These are phyloP conservation scores for Coemansia javaensis DNA, from an alignment of 192 early-diverging fungal species.

Conservation along the genomic window DNA sequence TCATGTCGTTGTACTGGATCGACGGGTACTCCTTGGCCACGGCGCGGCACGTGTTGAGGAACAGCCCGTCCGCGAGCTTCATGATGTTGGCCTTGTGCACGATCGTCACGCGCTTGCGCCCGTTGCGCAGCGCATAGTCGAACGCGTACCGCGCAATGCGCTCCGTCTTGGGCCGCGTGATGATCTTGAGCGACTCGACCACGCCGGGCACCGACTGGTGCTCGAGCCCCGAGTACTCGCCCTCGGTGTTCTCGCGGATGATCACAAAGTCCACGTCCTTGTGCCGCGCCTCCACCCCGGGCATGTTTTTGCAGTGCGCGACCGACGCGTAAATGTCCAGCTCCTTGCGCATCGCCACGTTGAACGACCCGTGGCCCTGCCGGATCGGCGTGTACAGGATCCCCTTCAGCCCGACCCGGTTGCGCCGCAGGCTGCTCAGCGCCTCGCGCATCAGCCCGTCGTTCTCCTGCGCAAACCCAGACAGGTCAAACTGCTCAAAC, in stretches of 20 bases:
- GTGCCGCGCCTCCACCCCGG: conserved; percentile 81
- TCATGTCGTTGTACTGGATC: conserved; percentile 97
- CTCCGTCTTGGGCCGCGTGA: conserved; percentile 95
- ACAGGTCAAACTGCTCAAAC: conserved; percentile 97
- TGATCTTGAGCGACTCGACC: conserved; percentile 98
- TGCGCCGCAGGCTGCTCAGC: conserved; percentile 83
- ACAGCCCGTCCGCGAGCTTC: conserved; percentile 98
- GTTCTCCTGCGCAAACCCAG: conserved; percentile 81
- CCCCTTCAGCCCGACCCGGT: conserved; percentile 98
- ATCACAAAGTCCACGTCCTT: conserved; percentile 96
- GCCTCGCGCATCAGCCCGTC: conserved; percentile 84
- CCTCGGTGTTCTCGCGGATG: conserved; percentile 99
- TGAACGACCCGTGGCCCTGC: conserved; percentile 89
- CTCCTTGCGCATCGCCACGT: conserved; percentile 95
- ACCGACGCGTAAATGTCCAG: conserved; percentile 98
- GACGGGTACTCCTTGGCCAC: conserved; percentile 89
- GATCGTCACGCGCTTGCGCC: conserved; percentile 95
- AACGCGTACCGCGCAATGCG: conserved; percentile 98
- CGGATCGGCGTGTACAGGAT: conserved; percentile 83
- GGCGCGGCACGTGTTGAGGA: conserved; percentile 95
- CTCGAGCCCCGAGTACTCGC: conserved; percentile 98
- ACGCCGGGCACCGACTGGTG: conserved; percentile 98
- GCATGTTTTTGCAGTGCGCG: conserved; percentile 85
- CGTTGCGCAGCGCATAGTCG: conserved; percentile 96
- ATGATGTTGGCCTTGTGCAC: conserved; percentile 99